Conservation (phyloP, 495 filamentous ascomycete species). For the Amphirosellinia nigrospora region DNA sequence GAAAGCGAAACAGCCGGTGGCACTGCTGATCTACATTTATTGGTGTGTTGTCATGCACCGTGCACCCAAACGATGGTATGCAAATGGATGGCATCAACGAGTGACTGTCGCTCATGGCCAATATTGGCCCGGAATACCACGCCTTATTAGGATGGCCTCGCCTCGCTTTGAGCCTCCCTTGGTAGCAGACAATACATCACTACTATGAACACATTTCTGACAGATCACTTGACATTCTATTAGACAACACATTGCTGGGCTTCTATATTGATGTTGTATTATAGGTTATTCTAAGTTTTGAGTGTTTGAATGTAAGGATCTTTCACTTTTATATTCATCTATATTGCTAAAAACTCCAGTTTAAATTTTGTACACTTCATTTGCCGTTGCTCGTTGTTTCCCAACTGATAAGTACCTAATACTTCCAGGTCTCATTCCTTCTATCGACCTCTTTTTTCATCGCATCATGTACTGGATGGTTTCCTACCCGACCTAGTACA, state of each 20-base stretch:
- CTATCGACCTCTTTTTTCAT: background rate
- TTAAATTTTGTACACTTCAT: constrained; percentile 1
- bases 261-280: background rate
- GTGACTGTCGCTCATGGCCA: constrained; percentile 26
- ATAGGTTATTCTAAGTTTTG: background rate
- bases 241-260: background rate
- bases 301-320: background rate
- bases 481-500: background rate
- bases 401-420: background rate
- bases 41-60: constrained; percentile 37
- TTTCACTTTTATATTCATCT: background rate
- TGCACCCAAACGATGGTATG: constrained; percentile 33
- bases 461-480: background rate
- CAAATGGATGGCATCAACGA: constrained; percentile 30
- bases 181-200: background rate
- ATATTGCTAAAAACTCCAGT: background rate
- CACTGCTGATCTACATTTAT: constrained; percentile 34
- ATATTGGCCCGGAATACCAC: constrained; percentile 28
- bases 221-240: background rate
- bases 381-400: background rate
- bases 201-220: background rate
- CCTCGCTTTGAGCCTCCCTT: background rate
- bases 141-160: background rate
- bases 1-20: constrained; percentile 25
- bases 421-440: background rate